Evolutionary conservation across 495 filamentous ascomycete genomes (phyloP), one percentile per base, ranked within the genome.

Genomic region (Aspergillus hancockii): DNA sequence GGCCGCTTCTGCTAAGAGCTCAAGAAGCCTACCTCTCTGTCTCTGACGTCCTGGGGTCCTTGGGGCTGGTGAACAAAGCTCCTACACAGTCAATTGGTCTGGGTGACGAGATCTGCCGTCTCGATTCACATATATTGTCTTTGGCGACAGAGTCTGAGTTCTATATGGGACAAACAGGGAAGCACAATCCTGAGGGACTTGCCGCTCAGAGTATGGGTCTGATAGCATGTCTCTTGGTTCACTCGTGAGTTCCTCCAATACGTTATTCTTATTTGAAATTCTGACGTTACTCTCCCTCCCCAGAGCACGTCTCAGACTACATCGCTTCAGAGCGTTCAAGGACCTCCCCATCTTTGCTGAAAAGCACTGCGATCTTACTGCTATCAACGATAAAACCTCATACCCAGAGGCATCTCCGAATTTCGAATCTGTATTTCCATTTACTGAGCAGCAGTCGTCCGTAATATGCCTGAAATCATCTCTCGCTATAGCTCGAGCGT

Each of bases 361-460:
- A 21, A 61, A 65, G 32, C 52, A 65, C 23, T 65, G 59, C 23
- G 63, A 61, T 14, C 54, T 64, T 3, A 47, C 63, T 1, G 30
- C 55, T 21, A 41, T 58, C 21, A 22, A 51, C 14, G 46, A 51
- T 6, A 36, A 46, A 1, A 31, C 49, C 19, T 8, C 49, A n/a
- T 22, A 52, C 34, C 47, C 34, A 13, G n/a, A n/a, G 12, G 16
- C n/a, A 4, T 16, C 23, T 3, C 8, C 36, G 5, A 52, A 28
- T 10, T 49, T 58, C 5, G 56, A 58, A 8, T 13, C 56, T 13
- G 13, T 52, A n/a, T 58, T 58, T 14, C 56, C 56, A 3, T 52
- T 58, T 47, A 58, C 34, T 8, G 49, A 46, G 25, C 23, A 52
- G n/a, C 31, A 58, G 3, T 58, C 56, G 0, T 58, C 56, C 2